phyloP scores from a whole-genome alignment of 345 rosid genomes.

The Aegle marmelos region DNA sequence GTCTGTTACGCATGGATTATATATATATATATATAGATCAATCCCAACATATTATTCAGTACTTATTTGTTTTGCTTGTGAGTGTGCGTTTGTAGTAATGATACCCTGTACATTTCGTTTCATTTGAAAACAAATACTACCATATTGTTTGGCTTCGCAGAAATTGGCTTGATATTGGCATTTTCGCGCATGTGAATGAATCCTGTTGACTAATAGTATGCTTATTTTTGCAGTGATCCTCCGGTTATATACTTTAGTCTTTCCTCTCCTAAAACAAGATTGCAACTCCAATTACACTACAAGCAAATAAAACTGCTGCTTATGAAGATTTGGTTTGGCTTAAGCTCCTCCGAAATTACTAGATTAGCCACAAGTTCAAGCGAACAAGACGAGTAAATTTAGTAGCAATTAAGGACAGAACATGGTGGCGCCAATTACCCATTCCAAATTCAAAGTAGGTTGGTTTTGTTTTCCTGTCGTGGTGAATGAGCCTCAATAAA shows the following conservation, averaged over 20 bases:
- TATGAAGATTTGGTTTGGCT: not conserved
- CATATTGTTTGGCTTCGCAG: conserved; percentile 12
- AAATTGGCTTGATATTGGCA: not conserved
- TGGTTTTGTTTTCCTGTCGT: not conserved
- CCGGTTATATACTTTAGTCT: not conserved
- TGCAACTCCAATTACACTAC: not conserved
- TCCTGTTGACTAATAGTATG: no score
- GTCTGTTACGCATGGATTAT: not conserved
- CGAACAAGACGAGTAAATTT: not conserved
- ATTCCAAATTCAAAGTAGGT: not conserved
- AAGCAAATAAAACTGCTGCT: not conserved
- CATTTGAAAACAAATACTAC: not conserved
- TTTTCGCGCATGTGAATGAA: not conserved
- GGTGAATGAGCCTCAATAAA: not conserved
- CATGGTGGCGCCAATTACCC: not conserved
- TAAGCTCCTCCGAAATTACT: not conserved
- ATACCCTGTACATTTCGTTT: not conserved
- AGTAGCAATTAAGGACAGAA: not conserved
- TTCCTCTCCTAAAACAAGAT: not conserved
- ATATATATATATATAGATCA: no score
- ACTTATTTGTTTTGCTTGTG: not conserved
- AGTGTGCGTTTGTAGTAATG: no score
- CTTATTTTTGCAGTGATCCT: not conserved
- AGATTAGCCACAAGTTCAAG: not conserved
- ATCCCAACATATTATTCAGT: not conserved